Conservation (phyloP, 1,284 basidiomycete genomes). For the Meira nashicola region DNA sequence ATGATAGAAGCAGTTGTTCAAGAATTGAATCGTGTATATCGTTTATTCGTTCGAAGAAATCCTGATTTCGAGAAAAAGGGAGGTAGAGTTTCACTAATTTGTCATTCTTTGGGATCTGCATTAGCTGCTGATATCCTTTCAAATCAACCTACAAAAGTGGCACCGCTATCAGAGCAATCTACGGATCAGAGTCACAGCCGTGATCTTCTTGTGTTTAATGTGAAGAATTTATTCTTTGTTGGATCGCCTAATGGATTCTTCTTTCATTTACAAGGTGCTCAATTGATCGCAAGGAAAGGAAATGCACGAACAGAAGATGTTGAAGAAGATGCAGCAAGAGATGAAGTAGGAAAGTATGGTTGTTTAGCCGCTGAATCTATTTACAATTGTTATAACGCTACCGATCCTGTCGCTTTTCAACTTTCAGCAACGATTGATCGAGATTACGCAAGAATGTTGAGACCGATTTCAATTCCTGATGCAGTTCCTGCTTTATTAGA, state of each 20-base stretch:
- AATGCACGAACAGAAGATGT: constrained; percentile 23
- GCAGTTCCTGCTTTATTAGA: constrained; percentile 46
- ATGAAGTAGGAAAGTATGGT: constrained; percentile 43
- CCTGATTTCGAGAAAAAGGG: constrained; percentile 35
- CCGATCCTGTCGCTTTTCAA: constrained; percentile 55
- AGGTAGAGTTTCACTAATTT: constrained; percentile 48
- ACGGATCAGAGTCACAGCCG: constrained; percentile 16
- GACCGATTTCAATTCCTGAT: constrained; percentile 51
- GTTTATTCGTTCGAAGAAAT: constrained; percentile 48
- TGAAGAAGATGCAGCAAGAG: constrained; percentile 26
- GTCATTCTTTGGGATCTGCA: constrained; percentile 18
- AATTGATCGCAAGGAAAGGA: constrained; percentile 49
- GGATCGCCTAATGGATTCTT: constrained; percentile 44
- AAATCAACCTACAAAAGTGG: constrained; percentile 42
- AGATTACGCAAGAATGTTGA: constrained; percentile 50
- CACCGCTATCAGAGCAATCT: constrained; percentile 12
- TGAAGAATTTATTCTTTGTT: constrained; percentile 43
- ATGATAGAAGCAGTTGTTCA: constrained; percentile 45
- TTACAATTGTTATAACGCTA: constrained; percentile 51
- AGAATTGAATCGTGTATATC: constrained; percentile 51
- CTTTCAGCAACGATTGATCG: constrained; percentile 53
- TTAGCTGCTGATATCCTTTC: constrained; percentile 28
- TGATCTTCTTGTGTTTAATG: constrained; percentile 36
- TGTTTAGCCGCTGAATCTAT: constrained; percentile 30
- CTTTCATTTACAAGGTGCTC: constrained; percentile 49